A percentile compares a stretch with the other conserved stretches of the same genome.
Evolutionary conservation across 257 asterid genomes (phyloP).

Genomic region (Fraxinus americana): DNA sequence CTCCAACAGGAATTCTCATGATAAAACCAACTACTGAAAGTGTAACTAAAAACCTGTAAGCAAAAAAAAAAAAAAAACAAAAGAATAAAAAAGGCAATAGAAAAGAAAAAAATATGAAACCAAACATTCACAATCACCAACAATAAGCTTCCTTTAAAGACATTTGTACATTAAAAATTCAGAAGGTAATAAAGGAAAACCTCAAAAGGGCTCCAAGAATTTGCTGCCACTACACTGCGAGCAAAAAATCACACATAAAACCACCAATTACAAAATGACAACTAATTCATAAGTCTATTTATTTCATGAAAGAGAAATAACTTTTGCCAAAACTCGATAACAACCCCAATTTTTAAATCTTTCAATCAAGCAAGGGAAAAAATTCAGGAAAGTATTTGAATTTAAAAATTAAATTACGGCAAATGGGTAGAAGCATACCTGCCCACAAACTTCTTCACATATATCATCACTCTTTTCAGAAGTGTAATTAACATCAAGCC

Average conservation of each 20-base stretch:
- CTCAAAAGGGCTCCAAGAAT: constrained; percentile 26
- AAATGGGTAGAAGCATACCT: constrained; percentile 43
- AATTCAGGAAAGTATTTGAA: background rate
- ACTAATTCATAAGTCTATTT: background rate
- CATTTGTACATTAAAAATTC: constrained; percentile 19
- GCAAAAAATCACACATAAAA: constrained; percentile 7
- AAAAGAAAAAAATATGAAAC: background rate
- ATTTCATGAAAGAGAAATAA: background rate
- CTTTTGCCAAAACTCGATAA: constrained; percentile 15
- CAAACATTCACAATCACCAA: background rate
- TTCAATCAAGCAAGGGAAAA: constrained; percentile 14
- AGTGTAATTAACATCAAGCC: constrained; percentile 44
- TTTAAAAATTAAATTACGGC: background rate
- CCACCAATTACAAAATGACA: background rate
- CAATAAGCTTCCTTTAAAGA: background rate
- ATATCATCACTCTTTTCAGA: constrained; percentile 60
- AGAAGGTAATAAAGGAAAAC: constrained; percentile 14
- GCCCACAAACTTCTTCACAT: constrained; percentile 55
- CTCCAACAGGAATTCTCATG: constrained; percentile 9
- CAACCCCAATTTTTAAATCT: background rate
- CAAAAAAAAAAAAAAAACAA: too few species aligned
- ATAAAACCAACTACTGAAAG: constrained; percentile 5
- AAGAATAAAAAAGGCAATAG: too few species aligned
- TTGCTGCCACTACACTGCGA: background rate
- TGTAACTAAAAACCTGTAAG: background rate